Evolutionary conservation across 2,329 filamentous ascomycete genomes (phyloP).

Genomic region (Coleophoma eucalyptorum): DNA sequence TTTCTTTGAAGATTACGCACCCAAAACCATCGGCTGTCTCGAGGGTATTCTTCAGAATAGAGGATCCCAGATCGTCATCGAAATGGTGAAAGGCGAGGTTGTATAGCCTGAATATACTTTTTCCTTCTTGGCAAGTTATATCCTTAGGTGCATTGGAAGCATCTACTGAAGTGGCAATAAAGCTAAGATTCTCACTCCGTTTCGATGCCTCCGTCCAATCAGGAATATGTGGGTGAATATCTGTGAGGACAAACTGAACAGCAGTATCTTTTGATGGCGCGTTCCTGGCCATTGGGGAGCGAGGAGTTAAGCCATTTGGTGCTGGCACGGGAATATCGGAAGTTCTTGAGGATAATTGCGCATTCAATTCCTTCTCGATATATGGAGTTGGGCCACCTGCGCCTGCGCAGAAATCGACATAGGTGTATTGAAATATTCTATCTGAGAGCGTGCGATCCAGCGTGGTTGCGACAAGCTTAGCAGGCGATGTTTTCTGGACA

Average conservation of each 20-base stretch:
- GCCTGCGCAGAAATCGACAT: conserved; percentile 75
- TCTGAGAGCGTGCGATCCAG: conserved; percentile 47
- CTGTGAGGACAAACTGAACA: conserved; percentile 60
- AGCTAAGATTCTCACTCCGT: conserved; percentile 52
- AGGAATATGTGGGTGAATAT: conserved; percentile 59
- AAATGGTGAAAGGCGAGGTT: conserved; percentile 78
- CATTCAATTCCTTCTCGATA: conserved; percentile 58
- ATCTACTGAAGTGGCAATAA: conserved; percentile 58
- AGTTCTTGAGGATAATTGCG: conserved; percentile 25
- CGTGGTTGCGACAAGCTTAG: conserved; percentile 54
- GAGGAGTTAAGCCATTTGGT: conserved; percentile 11
- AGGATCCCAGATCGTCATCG: conserved; percentile 54
- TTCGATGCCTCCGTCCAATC: conserved; percentile 53
- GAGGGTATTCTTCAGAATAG: conserved; percentile 61
- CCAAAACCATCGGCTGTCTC: conserved; percentile 63
- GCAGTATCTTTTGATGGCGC: conserved; percentile 16
- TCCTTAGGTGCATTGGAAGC: conserved; percentile 55
- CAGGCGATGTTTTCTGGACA: conserved; percentile 53
- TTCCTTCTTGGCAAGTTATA: conserved; percentile 37
- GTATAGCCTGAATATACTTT: conserved; percentile 64
- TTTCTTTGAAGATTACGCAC: conserved; percentile 21
- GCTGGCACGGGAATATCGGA: conserved; percentile 20
- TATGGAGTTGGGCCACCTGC: conserved; percentile 66
- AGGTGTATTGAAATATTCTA: conserved; percentile 49
- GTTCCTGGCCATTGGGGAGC: conserved; percentile 17